Evolutionary conservation across 2,329 filamentous ascomycete species (phyloP).

Genomic region (Macrophomina phaseolina): DNA sequence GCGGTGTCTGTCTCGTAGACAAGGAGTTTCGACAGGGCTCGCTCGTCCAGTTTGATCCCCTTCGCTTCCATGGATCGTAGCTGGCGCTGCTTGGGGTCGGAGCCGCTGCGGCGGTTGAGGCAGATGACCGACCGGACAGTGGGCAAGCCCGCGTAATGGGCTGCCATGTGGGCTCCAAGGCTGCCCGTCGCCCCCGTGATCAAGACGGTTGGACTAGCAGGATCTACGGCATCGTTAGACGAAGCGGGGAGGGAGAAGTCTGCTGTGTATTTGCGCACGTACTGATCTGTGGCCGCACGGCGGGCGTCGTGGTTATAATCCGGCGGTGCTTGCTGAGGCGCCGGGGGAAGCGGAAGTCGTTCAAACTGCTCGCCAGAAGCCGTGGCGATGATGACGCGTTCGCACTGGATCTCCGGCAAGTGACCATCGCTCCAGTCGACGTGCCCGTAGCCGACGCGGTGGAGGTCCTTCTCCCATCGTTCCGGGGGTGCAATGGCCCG

Average conservation of each 20-base stretch:
- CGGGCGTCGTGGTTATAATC: background rate
- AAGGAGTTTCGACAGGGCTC: conserved; percentile 43
- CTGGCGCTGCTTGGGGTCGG: conserved; percentile 42
- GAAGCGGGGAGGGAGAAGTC: background rate
- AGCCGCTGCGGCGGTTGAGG: conserved; percentile 51
- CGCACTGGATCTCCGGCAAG: conserved; percentile 23
- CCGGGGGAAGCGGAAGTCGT: background rate
- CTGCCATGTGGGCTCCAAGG: conserved; percentile 47
- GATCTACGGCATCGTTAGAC: background rate
- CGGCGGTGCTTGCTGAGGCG: background rate
- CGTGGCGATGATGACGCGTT: conserved; percentile 29
- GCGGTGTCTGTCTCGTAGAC: conserved; percentile 59
- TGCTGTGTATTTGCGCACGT: conserved; percentile 2
- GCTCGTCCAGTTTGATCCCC: conserved; percentile 28
- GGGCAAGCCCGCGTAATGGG: conserved; percentile 34
- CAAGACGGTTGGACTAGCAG: conserved; percentile 35
- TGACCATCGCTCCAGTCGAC: conserved; percentile 36
- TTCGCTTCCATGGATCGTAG: conserved; percentile 36
- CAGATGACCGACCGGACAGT: conserved; percentile 49
- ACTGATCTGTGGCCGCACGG: conserved; percentile 1
- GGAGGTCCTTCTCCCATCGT: conserved; percentile 34
- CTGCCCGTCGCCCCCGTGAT: conserved; percentile 50
- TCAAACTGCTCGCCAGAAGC: background rate
- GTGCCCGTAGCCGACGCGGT: conserved; percentile 32
- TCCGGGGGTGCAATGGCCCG: conserved; percentile 32